Percentiles rank a stretch among this genome's conserved stretches.
Conservation (phyloP, 2,329 filamentous ascomycete species). For the Dactylellina sp. region DNA sequence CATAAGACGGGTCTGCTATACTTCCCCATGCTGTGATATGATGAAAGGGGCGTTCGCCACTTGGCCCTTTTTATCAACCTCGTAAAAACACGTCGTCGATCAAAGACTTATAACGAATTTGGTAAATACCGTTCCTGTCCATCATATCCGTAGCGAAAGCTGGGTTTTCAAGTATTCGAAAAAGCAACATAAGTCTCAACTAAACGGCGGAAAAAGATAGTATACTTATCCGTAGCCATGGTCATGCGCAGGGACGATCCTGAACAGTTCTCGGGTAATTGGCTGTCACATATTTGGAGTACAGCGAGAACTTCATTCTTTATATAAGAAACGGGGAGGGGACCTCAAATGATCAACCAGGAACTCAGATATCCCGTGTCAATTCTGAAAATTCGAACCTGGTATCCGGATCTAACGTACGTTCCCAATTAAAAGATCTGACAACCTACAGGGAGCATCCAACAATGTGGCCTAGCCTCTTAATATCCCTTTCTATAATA, state of each 20-base stretch:
- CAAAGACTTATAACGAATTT: constrained; percentile 1
- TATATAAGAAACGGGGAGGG: constrained; percentile 3
- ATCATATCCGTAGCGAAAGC: background rate
- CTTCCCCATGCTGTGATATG: background rate
- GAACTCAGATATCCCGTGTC: background rate
- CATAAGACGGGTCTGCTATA: background rate
- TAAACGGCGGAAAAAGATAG: background rate
- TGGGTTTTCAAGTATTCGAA: background rate
- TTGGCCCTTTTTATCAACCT: background rate
- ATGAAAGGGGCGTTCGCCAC: constrained; percentile 9
- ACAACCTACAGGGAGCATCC: background rate
- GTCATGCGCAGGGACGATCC: background rate
- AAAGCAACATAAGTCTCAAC: background rate
- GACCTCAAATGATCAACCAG: background rate
- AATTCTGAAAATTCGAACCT: background rate
- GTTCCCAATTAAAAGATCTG: background rate
- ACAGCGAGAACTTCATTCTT: background rate
- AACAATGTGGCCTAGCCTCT: background rate
- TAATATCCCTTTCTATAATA: background rate
- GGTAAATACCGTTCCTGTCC: background rate
- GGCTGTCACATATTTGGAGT: background rate
- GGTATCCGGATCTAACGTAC: no score
- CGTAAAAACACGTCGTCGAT: background rate
- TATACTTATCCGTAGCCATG: background rate
- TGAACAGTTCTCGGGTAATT: background rate